These are phyloP conservation scores for Ceratocystis destructans DNA, from an alignment of 2,329 filamentous ascomycete species.

Conservation along the genomic window DNA sequence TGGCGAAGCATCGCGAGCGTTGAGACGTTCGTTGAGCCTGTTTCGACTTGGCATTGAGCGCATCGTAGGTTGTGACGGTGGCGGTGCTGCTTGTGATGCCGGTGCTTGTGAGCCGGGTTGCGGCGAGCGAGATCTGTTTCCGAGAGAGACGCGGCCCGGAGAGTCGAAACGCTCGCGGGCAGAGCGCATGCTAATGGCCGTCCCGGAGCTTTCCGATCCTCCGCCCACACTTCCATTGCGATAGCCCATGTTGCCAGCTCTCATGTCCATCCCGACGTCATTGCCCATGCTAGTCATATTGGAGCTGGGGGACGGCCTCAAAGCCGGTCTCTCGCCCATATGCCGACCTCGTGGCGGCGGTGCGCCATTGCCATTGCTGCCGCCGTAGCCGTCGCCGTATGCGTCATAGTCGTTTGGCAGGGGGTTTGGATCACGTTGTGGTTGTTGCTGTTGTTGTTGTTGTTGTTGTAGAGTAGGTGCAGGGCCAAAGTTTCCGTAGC, in stretches of 20 bases:
- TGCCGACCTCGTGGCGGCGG: constrained; percentile 17
- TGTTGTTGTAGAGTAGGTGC: constrained; percentile 3
- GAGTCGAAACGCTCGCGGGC: constrained; percentile 17
- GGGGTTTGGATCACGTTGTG: constrained; percentile 5
- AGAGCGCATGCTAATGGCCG: constrained; percentile 15
- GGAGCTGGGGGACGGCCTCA: not conserved
- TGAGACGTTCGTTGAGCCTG: constrained; percentile 20
- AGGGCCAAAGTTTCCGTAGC: constrained; percentile 32
- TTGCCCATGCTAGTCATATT: not conserved
- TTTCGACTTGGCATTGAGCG: constrained; percentile 28
- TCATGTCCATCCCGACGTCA: constrained; percentile 12
- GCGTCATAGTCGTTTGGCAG: constrained; percentile 36
- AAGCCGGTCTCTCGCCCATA: constrained; percentile 12
- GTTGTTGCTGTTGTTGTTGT: not conserved
- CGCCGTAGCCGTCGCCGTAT: constrained; percentile 34
- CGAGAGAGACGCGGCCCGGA: constrained; percentile 11
- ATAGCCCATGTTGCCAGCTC: constrained; percentile 7
- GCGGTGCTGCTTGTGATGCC: not conserved
- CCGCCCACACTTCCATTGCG: constrained; percentile 15
- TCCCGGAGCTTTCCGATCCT: constrained; percentile 13
- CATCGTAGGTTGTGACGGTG: constrained; percentile 14
- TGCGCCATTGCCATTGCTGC: constrained; percentile 23
- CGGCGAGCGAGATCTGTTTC: constrained; percentile 15
- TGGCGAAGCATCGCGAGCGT: constrained; percentile 11
- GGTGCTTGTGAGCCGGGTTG: constrained; percentile 10